Evolutionary conservation across 1,284 basidiomycete species (phyloP).

Genomic region (Inonotus obliquus): DNA sequence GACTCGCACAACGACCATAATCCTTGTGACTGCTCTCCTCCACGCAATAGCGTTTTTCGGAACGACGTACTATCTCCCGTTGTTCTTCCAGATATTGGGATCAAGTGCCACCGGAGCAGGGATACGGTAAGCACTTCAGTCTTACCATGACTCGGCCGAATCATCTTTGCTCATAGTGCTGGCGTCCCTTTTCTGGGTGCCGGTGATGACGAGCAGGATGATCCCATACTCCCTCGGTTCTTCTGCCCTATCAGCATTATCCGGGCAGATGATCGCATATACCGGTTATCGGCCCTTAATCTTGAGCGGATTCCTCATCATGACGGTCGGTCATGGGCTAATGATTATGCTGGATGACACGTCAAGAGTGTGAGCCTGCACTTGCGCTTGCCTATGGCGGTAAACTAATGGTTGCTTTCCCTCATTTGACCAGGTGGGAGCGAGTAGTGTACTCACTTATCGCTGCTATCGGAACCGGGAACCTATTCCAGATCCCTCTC

Average conservation of each 20-base stretch:
- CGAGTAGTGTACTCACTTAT: conserved; percentile 60
- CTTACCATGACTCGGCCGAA: neutral
- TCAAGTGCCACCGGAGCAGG: conserved; percentile 73
- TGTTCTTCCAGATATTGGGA: conserved; percentile 79
- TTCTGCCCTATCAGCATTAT: conserved; percentile 50
- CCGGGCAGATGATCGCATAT: conserved; percentile 57
- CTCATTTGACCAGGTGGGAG: conserved; percentile 38
- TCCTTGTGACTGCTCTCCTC: conserved; percentile 58
- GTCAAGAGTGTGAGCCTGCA: conserved; percentile 27
- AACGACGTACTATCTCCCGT: conserved; percentile 66
- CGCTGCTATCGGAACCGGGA: conserved; percentile 55
- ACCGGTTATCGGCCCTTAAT: conserved; percentile 63
- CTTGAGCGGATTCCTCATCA: conserved; percentile 51
- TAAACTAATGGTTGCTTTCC: conserved; percentile 5
- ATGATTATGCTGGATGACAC: conserved; percentile 49
- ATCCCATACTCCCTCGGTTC: conserved; percentile 69
- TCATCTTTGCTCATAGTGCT: neutral
- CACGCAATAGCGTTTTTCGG: conserved; percentile 68
- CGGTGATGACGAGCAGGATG: conserved; percentile 43
- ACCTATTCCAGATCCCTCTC: conserved; percentile 62
- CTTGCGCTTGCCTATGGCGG: conserved; percentile 43
- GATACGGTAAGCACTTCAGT: conserved; percentile 44
- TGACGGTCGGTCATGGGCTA: conserved; percentile 60
- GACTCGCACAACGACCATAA: conserved; percentile 69
- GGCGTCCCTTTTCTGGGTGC: neutral